Evolutionary conservation across 2,329 filamentous ascomycete genomes (phyloP).

Genomic region (Phyllosticta citribraziliensis): DNA sequence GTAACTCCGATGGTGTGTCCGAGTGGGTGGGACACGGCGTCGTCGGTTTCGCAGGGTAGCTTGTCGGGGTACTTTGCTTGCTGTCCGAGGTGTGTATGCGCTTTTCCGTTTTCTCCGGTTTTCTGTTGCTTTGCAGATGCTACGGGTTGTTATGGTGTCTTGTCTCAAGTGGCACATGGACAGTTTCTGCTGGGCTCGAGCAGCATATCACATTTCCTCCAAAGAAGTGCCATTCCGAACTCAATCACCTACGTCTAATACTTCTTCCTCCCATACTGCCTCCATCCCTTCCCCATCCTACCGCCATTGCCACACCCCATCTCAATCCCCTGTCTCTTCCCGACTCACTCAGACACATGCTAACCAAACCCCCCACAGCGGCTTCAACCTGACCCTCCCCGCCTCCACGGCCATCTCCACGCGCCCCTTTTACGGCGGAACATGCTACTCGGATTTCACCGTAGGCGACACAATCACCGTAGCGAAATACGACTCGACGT

Average conservation of each 20-base stretch:
- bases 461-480: slow-evolving; percentile 14
- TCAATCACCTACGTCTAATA: no score
- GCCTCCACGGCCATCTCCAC: slow-evolving; percentile 12
- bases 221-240: no score
- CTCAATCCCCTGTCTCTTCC: background rate
- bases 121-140: background rate
- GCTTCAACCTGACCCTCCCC: slow-evolving; percentile 16
- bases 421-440: slow-evolving; percentile 20
- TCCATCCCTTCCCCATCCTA: no score
- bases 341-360: background rate
- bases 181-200: no score
- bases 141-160: background rate
- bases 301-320: no score
- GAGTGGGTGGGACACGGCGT: slow-evolving; percentile 16
- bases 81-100: slow-evolving; percentile 18
- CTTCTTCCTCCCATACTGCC: no score
- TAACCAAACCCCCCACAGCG: slow-evolving; percentile 7
- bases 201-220: no score
- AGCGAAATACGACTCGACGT: slow-evolving; percentile 14
- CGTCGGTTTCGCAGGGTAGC: slow-evolving; percentile 16
- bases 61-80: slow-evolving; percentile 20
- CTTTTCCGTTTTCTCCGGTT: background rate
- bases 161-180: background rate
- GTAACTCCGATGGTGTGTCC: slow-evolving; percentile 21
- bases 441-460: slow-evolving; percentile 18